Evolutionary conservation across 2,329 filamentous ascomycete species (phyloP).

Genomic region (Ophiostoma quercus): DNA sequence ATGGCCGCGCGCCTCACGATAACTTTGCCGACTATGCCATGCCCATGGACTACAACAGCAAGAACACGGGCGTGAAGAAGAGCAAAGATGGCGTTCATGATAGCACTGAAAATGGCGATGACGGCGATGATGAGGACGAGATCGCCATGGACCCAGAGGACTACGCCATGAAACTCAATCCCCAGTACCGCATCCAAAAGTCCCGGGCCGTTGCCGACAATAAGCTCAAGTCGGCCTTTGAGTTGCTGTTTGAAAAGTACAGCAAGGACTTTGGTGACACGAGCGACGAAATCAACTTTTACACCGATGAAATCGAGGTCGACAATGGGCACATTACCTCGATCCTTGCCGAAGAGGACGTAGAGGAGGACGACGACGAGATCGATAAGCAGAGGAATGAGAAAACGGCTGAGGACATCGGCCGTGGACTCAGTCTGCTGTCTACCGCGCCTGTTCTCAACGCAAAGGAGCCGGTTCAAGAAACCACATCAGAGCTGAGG

Average conservation of each 20-base stretch:
- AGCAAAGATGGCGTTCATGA: neutral
- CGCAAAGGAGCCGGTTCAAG: neutral
- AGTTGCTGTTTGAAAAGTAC: slow-evolving; percentile 86
- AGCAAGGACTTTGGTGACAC: slow-evolving; percentile 73
- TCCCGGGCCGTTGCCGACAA: slow-evolving; percentile 62
- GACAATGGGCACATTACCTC: slow-evolving; percentile 77
- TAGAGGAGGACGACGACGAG: slow-evolving; percentile 30
- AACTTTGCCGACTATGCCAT: neutral
- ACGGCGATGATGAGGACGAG: slow-evolving; percentile 43
- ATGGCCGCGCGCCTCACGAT: slow-evolving; percentile 21
- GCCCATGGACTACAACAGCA: slow-evolving; percentile 11
- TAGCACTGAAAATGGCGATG: neutral
- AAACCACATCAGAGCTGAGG: neutral
- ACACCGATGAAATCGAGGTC: slow-evolving; percentile 75
- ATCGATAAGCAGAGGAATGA: slow-evolving; percentile 27
- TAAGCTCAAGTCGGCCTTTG: slow-evolving; percentile 76
- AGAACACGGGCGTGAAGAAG: neutral
- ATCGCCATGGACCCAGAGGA: slow-evolving; percentile 45
- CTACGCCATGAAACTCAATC: slow-evolving; percentile 45
- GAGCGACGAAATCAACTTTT: slow-evolving; percentile 84
- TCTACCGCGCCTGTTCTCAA: neutral
- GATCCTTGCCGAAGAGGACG: slow-evolving; percentile 34
- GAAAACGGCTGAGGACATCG: neutral
- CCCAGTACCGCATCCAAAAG: slow-evolving; percentile 53
- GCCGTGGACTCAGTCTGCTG: neutral